A percentile compares a stretch with the other conserved stretches of the same genome.
These are phyloP conservation scores for Hondaea fermentalgiana DNA, from an alignment of 108 stramenopile genomes.

Conservation along the genomic window DNA sequence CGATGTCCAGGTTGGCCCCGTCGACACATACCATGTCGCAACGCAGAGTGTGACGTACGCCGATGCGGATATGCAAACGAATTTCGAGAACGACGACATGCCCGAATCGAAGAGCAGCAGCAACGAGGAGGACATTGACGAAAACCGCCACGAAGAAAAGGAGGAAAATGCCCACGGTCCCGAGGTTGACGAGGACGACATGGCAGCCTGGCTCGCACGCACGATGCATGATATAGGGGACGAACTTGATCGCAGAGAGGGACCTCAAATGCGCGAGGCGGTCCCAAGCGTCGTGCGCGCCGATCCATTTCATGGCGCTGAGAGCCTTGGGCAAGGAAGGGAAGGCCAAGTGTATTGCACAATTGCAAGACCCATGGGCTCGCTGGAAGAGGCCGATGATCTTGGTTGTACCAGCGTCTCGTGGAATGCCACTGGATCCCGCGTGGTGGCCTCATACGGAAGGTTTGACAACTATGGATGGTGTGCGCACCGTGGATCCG, in stretches of 20 bases:
- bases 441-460: conserved; percentile 34
- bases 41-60: background rate
- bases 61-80: background rate
- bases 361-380: background rate
- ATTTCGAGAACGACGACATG: background rate
- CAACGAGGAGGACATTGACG: background rate
- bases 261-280: background rate
- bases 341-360: background rate
- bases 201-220: background rate
- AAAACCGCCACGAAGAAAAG: background rate
- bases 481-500: conserved; percentile 37
- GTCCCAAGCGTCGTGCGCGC: background rate
- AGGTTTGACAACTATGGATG: conserved; percentile 38
- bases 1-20: background rate
- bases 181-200: background rate
- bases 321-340: background rate
- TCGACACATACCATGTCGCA: background rate
- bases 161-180: background rate
- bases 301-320: background rate
- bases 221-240: background rate
- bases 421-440: conserved; percentile 37
- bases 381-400: background rate
- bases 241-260: background rate
- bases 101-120: background rate
- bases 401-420: conserved; percentile 30